These are phyloP conservation scores for Volvox reticuliferus DNA, from an alignment of 139 green algal genomes.

Conservation along the genomic window DNA sequence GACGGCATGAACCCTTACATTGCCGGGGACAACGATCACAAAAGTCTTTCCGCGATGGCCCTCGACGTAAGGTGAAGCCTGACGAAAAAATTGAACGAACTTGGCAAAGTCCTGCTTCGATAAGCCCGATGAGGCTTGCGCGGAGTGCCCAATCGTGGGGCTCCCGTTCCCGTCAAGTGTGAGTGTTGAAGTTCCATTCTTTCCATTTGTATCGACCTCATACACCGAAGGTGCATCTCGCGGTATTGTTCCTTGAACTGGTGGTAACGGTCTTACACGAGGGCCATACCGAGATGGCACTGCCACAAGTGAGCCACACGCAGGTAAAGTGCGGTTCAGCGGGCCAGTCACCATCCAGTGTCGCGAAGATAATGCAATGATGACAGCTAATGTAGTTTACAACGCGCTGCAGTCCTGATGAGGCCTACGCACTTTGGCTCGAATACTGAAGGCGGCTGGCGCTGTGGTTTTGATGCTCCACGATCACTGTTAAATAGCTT, in stretches of 20 bases:
- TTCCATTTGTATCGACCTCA: conserved; percentile 17
- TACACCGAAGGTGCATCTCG: conserved; percentile 15
- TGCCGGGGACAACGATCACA: conserved; percentile 92
- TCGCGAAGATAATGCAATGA: background rate
- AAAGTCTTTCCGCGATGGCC: conserved; percentile 89
- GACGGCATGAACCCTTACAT: conserved; percentile 65
- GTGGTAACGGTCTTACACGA: background rate
- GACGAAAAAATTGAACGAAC: conserved; percentile 84
- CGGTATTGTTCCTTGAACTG: conserved; percentile 19
- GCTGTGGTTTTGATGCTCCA: background rate
- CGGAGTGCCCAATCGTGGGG: background rate
- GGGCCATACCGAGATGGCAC: background rate
- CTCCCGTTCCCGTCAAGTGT: background rate
- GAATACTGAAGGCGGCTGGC: conserved; percentile 3
- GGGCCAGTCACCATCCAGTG: conserved; percentile 39
- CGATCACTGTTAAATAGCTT: background rate
- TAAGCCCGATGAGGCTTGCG: conserved; percentile 10
- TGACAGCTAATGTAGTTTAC: background rate
- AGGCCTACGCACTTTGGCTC: background rate
- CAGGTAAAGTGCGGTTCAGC: background rate
- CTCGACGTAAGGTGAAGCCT: conserved; percentile 92
- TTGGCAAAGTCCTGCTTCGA: conserved; percentile 63
- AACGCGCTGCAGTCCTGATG: background rate
- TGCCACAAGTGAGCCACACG: background rate
- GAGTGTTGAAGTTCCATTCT: background rate